Evolutionary conservation across 2,329 filamentous ascomycete genomes (phyloP), one percentile per base, ranked within the genome.

Genomic region (Aureobasidium vineae): DNA sequence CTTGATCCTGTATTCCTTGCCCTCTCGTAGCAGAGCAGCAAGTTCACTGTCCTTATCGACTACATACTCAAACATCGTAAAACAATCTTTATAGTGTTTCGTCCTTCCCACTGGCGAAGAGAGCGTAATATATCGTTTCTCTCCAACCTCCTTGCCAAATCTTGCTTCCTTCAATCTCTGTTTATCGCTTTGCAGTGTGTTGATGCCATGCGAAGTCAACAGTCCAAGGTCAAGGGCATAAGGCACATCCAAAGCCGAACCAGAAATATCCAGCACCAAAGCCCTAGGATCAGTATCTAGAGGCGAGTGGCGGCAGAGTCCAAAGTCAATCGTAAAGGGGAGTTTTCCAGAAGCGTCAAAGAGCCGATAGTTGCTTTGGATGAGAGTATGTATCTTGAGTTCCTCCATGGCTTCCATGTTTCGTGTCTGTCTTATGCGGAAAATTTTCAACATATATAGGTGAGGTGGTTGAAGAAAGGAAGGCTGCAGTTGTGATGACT

Each of bases 101-200:
- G 36, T 57, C 13, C 53, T 57, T 21, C 53, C 53, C 21, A 57
- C 33, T 11, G 53, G 53, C 23, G 53, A 57, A 41, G 53, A 15
- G 0, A 57, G 53, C 10, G 23, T 28, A 2, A 57, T 19, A 5
- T 26, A 28, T 16, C 38, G 33, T 10, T 10, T 28, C 16, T 3
- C 15, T 19, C 3, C 23, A 36, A 38, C 38, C 1, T 19, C 1
- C 11, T n/a, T 57, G 23, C 31, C 43, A 11, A 45, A 21, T 3
- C 8, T 8, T 21, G 13, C 31, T 28, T 43, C 11, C 23, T 54
- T 38, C 31, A 38, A 38, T 23, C 11, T 38, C 33, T 54, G 6
- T n/a, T 38, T 54, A n/a, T 54, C 50, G 1, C 31, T 13, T 6
- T 21, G 31, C 3, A 38, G 31, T 16, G 31, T 54, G 19, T 38